phyloP scores from a whole-genome alignment of 495 filamentous ascomycete species.

The Hypoxylon lienhwacheense region DNA sequence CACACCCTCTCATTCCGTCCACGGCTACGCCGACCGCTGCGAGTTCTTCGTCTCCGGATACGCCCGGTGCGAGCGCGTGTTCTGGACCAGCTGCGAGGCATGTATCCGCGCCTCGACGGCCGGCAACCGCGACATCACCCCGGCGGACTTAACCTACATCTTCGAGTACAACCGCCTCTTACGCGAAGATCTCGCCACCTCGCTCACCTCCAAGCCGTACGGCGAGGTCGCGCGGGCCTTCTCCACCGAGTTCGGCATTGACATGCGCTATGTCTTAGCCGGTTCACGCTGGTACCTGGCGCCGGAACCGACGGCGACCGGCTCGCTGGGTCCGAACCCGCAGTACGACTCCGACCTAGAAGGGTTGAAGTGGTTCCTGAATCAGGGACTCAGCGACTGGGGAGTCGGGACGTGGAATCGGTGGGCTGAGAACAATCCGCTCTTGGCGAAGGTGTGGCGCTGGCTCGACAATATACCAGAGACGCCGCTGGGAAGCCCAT shows the following conservation, averaged over 20 bases:
- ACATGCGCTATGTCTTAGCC: slow-evolving; percentile 7
- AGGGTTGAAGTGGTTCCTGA: slow-evolving; percentile 10
- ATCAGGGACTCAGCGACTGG: slow-evolving; percentile 2
- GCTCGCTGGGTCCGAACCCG: slow-evolving; percentile 8
- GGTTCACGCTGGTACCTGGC: slow-evolving; percentile 10
- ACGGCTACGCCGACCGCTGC: background rate
- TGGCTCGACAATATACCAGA: no score
- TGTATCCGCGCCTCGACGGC: background rate
- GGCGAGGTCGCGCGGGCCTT: slow-evolving; percentile 1
- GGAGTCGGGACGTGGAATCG: background rate
- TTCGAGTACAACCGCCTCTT: slow-evolving; percentile 5
- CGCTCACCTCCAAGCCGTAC: background rate
- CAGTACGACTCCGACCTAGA: background rate
- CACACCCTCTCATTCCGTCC: background rate
- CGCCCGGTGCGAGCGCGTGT: slow-evolving; percentile 14
- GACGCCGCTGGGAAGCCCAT: no score
- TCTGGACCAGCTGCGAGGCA: slow-evolving; percentile 2
- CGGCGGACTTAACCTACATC: background rate
- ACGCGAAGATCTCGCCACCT: background rate
- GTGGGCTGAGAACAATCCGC: background rate
- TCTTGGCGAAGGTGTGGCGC: background rate
- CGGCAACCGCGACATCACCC: background rate
- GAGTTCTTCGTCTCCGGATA: background rate
- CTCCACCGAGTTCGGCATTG: slow-evolving; percentile 10
- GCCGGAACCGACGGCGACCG: background rate